Evolutionary conservation across 2,329 filamentous ascomycete genomes (phyloP).

Genomic region (Paecilomyces variotii): DNA sequence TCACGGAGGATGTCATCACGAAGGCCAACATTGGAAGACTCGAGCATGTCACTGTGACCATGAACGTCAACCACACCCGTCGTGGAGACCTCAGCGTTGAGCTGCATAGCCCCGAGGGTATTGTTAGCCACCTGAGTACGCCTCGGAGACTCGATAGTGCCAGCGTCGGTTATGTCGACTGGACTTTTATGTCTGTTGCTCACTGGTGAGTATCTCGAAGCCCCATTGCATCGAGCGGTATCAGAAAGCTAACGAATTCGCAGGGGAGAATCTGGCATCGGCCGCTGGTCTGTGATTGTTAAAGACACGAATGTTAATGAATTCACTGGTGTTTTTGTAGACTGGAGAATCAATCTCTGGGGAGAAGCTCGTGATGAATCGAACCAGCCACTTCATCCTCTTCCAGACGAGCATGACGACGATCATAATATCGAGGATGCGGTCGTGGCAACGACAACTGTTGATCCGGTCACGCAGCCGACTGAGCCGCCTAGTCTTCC

Average conservation of each 20-base stretch:
- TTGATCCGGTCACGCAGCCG: constrained; percentile 41
- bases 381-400: constrained; percentile 65
- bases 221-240: background rate
- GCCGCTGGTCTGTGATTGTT: constrained; percentile 84
- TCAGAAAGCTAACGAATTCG: constrained; percentile 24
- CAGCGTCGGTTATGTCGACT: constrained; percentile 70
- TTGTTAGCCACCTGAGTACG: constrained; percentile 77
- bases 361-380: constrained; percentile 73
- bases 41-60: constrained; percentile 94
- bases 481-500: constrained; percentile 41
- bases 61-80: constrained; percentile 84
- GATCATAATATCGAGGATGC: constrained; percentile 64
- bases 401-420: constrained; percentile 78
- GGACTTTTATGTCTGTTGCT: constrained; percentile 98
- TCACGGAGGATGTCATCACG: constrained; percentile 73
- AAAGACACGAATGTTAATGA: constrained; percentile 77
- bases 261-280: constrained; percentile 80
- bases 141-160: constrained; percentile 62
- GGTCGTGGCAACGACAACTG: constrained; percentile 57
- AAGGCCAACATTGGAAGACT: constrained; percentile 75
- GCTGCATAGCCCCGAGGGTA: constrained; percentile 70
- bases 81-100: constrained; percentile 92
- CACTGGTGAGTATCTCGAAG: constrained; percentile 62
- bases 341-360: constrained; percentile 94
- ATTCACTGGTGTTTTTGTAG: constrained; percentile 67